A percentile compares a stretch with the other conserved stretches of the same genome.
phyloP scores from a whole-genome alignment of 78 protist genomes.

The Dictyostelium firmibasis region DNA sequence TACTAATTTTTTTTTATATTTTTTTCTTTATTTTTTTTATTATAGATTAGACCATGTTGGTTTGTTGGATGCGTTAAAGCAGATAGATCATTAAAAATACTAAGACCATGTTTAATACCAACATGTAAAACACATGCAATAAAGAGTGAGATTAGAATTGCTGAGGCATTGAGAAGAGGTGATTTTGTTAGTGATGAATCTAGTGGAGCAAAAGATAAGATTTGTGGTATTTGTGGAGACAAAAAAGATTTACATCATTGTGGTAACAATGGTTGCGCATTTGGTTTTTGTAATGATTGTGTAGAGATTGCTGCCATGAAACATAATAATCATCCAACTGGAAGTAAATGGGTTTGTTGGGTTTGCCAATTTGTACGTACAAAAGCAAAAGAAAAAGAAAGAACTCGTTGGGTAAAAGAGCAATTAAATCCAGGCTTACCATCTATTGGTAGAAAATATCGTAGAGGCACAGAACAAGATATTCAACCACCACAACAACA shows the following conservation, averaged over 20 bases:
- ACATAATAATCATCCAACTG: conserved; percentile 24
- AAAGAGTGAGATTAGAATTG: conserved; percentile 23
- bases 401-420: conserved; percentile 63
- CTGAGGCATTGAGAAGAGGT: conserved; percentile 42
- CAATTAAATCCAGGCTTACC: not conserved
- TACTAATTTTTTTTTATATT: not conserved
- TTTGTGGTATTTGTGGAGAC: conserved; percentile 77
- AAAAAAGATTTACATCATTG: conserved; percentile 26
- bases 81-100: conserved; percentile 66
- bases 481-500: not conserved
- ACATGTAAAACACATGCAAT: conserved; percentile 74
- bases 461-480: not conserved
- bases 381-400: conserved; percentile 48
- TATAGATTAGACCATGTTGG: conserved; percentile 76
- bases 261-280: conserved; percentile 50
- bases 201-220: conserved; percentile 18
- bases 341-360: conserved; percentile 61
- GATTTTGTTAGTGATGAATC: conserved; percentile 31
- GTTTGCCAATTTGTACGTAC: conserved; percentile 6
- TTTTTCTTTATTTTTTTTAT: not conserved
- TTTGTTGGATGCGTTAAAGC: conserved; percentile 60
- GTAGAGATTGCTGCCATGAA: conserved; percentile 10
- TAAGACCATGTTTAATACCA: conserved; percentile 69
- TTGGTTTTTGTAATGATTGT: conserved; percentile 58
- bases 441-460: not conserved